Conservation (phyloP, 768 basidiomycete species). For the Jaapia argillacea region DNA sequence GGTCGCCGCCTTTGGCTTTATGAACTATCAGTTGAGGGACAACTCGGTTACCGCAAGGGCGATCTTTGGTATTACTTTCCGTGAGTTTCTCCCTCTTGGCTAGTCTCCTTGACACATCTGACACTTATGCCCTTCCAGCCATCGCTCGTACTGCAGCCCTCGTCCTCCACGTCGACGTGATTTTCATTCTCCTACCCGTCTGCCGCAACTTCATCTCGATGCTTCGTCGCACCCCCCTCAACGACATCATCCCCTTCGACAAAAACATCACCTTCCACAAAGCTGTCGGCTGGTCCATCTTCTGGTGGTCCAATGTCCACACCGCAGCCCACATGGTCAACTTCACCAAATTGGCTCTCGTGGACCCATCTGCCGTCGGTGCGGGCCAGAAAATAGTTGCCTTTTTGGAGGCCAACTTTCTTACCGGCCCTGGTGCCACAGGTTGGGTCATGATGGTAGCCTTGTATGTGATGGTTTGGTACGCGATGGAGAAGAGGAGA, state of each 20-base stretch:
- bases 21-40: constrained; percentile 76
- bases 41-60: constrained; percentile 57
- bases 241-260: constrained; percentile 86
- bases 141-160: constrained; percentile 86
- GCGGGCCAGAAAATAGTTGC: constrained; percentile 45
- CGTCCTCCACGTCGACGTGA: constrained; percentile 82
- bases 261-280: constrained; percentile 90
- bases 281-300: constrained; percentile 85
- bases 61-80: constrained; percentile 67
- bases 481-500: constrained; percentile 72
- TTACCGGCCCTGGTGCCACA: constrained; percentile 72
- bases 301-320: constrained; percentile 67
- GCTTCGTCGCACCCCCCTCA: constrained; percentile 77
- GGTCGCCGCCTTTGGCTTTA: constrained; percentile 65
- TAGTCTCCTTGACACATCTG: not conserved
- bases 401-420: constrained; percentile 76
- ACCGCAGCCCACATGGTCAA: constrained; percentile 82
- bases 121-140: constrained; percentile 34
- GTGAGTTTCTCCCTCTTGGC: constrained; percentile 30
- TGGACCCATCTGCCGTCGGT: constrained; percentile 41
- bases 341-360: constrained; percentile 56
- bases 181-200: constrained; percentile 90
- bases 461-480: constrained; percentile 77
- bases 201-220: constrained; percentile 93
- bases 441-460: constrained; percentile 82